phyloP scores from a whole-genome alignment of 306 rosid species.

The Morella rubra region DNA sequence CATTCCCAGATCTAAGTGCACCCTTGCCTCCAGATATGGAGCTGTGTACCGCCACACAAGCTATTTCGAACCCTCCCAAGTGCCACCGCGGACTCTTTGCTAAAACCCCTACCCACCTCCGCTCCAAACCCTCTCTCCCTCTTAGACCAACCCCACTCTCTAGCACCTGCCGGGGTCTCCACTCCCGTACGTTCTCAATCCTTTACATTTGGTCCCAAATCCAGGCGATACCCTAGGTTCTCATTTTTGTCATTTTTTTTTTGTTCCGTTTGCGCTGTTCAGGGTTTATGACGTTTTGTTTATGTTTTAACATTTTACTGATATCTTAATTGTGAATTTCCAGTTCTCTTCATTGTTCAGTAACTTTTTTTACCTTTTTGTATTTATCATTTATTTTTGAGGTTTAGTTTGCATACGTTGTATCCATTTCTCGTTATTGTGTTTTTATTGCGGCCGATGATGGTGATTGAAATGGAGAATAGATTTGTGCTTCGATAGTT shows the following conservation, averaged over 20 bases:
- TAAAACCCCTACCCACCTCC: constrained; percentile 15
- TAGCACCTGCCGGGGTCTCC: constrained; percentile 6
- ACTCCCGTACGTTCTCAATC: constrained; percentile 34
- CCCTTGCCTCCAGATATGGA: constrained; percentile 17
- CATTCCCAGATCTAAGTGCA: neutral
- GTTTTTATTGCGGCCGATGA: too few relatives aligned
- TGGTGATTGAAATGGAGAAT: too few relatives aligned
- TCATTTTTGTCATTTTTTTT: neutral
- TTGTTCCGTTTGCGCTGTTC: neutral
- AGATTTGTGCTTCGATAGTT: too few relatives aligned
- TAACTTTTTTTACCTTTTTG: too few relatives aligned
- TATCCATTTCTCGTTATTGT: too few relatives aligned
- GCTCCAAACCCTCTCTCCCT: constrained; percentile 10
- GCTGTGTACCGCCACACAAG: constrained; percentile 25
- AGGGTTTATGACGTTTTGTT: neutral
- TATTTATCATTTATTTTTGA: too few relatives aligned
- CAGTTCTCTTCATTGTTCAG: neutral
- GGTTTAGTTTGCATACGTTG: neutral
- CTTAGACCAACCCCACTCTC: constrained; percentile 2
- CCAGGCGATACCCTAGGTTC: constrained; percentile 3
- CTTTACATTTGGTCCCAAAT: constrained; percentile 9
- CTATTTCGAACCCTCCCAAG: constrained; percentile 13
- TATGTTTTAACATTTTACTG: neutral
- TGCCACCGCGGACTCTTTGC: neutral
- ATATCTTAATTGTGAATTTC: neutral